phyloP scores from a whole-genome alignment of 1,284 basidiomycete genomes.

The Cystobasidium sp. region DNA sequence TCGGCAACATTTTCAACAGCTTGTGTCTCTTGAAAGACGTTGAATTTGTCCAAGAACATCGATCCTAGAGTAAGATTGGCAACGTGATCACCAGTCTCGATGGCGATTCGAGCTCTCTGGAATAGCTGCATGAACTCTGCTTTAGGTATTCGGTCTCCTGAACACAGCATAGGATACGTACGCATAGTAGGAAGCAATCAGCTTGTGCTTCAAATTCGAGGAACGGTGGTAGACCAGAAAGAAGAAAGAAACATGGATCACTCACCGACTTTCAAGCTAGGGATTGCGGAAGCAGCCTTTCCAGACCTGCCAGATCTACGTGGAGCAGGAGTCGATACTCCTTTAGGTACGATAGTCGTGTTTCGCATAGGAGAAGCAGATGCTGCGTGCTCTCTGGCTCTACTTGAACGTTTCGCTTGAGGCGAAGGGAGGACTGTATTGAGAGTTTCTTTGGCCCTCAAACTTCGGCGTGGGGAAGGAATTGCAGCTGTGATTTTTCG shows the following conservation, averaged over 20 bases:
- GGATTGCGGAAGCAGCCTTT: background rate
- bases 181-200: too few relatives aligned
- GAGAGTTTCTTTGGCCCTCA: too few relatives aligned
- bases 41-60: constrained; percentile 1
- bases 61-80: background rate
- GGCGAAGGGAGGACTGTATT: too few relatives aligned
- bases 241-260: background rate
- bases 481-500: too few relatives aligned
- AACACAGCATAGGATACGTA: background rate
- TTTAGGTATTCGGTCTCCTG: background rate
- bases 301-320: background rate
- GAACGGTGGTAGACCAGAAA: background rate
- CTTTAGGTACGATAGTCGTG: too few relatives aligned
- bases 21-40: constrained; percentile 17
- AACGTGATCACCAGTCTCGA: constrained; percentile 6
- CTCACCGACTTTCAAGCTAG: constrained; percentile 3
- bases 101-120: background rate
- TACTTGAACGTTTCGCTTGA: too few relatives aligned
- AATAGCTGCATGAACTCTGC: background rate
- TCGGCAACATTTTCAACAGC: too few relatives aligned
- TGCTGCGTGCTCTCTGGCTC: too few relatives aligned
- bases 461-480: too few relatives aligned
- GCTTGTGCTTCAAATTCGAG: too few relatives aligned
- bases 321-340: background rate
- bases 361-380: too few relatives aligned